phyloP scores from a whole-genome alignment of 352 stramenopile genomes.

The Pythium sukuiense region DNA sequence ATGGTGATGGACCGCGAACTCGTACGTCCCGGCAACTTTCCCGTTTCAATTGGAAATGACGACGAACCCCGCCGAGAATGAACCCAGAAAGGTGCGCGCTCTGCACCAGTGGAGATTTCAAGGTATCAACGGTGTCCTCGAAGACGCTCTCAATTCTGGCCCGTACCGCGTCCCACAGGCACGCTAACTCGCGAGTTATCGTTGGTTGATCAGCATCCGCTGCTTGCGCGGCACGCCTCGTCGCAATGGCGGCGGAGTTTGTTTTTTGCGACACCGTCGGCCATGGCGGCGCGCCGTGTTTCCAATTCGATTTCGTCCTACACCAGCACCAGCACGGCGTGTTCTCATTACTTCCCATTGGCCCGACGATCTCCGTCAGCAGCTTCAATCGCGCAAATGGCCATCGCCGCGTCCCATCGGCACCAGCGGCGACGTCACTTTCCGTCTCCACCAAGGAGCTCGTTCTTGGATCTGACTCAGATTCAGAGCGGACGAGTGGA shows the following conservation, averaged over 20 bases:
- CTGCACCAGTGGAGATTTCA: not conserved
- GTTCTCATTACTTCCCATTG: not conserved
- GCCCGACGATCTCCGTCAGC: not conserved
- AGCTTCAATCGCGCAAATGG: not conserved
- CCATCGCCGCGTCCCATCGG: slow-evolving; percentile 12
- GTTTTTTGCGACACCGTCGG: slow-evolving; percentile 16
- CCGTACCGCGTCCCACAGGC: slow-evolving; percentile 30
- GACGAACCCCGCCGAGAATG: not conserved
- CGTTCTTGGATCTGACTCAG: not conserved
- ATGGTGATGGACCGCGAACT: slow-evolving; percentile 9
- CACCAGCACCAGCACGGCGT: not conserved
- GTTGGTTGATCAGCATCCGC: not conserved
- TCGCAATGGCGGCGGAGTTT: slow-evolving; percentile 15
- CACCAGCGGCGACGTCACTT: not conserved
- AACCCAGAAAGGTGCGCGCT: slow-evolving; percentile 13
- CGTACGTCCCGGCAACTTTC: not conserved
- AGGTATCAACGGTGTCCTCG: not conserved
- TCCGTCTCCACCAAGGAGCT: not conserved
- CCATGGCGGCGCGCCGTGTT: not conserved
- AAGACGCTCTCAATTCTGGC: slow-evolving; percentile 34
- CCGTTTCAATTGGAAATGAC: not conserved
- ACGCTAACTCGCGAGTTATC: not conserved
- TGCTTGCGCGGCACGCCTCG: not conserved
- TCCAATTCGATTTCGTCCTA: slow-evolving; percentile 24
- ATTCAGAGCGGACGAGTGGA: not conserved